phyloP scores from a whole-genome alignment of 768 basidiomycete genomes.

The Hydnum rufescens region DNA sequence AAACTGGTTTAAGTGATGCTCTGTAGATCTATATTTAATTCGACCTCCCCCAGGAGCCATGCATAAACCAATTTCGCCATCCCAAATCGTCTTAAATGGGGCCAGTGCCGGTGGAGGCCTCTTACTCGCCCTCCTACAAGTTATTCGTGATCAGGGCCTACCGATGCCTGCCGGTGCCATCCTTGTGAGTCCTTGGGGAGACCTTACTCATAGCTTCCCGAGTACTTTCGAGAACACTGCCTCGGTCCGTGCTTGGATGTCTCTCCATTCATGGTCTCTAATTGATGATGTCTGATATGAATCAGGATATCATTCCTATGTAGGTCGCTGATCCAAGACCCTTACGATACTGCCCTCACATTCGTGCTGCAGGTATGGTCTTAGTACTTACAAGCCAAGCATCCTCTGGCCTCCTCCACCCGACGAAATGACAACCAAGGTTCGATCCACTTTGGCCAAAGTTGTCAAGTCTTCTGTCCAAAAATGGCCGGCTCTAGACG shows the following conservation, averaged over 20 bases:
- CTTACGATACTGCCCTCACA: conserved; percentile 28
- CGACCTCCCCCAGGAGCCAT: conserved; percentile 57
- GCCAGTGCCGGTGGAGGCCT: conserved; percentile 90
- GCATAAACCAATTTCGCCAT: conserved; percentile 64
- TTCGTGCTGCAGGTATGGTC: conserved; percentile 56
- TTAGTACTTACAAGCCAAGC: conserved; percentile 50
- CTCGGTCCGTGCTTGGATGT: conserved; percentile 31
- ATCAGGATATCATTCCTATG: conserved; percentile 56
- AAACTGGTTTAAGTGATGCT: background rate
- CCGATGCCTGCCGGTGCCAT: conserved; percentile 76
- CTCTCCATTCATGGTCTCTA: background rate
- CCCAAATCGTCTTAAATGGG: conserved; percentile 67
- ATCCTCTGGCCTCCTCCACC: conserved; percentile 34
- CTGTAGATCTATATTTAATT: conserved; percentile 67
- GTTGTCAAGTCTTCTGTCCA: conserved; percentile 20
- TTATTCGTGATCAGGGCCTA: conserved; percentile 61
- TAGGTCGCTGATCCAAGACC: background rate
- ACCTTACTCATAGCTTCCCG: conserved; percentile 89
- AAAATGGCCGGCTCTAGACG: too few species aligned
- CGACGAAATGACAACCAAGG: conserved; percentile 4
- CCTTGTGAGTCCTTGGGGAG: conserved; percentile 89
- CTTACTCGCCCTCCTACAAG: conserved; percentile 46
- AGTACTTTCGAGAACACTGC: conserved; percentile 68
- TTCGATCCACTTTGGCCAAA: conserved; percentile 14
- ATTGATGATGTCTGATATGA: background rate